phyloP scores from a whole-genome alignment of 345 rosid species.

The Arabidopsis thaliana region TAIR10.1 NC_003070.9:24541501-24542000 shows the following conservation, averaged over 20 bases:
- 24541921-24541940: constrained; percentile 19
- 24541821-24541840: constrained; percentile 86
- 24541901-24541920: constrained; percentile 19
- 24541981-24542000: constrained; percentile 21
- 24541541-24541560: neutral
- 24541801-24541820: constrained; percentile 96
- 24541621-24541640: constrained; percentile 92
- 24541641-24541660: constrained; percentile 83
- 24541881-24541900: neutral
- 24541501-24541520: constrained; percentile 63
- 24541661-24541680: constrained; percentile 99
- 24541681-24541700: constrained; percentile 83
- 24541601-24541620: constrained; percentile 78
- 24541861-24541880: neutral
- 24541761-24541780: constrained; percentile 47
- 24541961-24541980: constrained; percentile 30
- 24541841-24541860: constrained; percentile 63
- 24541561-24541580: constrained; percentile 38
- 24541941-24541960: constrained; percentile 13
- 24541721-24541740: neutral
- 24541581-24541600: constrained; percentile 94
- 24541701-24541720: constrained; percentile 57
- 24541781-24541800: constrained; percentile 73
- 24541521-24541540: neutral
- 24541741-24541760: neutral